A percentile compares a stretch with the other conserved stretches of the same genome.
Evolutionary conservation across 2,329 filamentous ascomycete genomes (phyloP).

Genomic region (Juglanconis sp.): DNA sequence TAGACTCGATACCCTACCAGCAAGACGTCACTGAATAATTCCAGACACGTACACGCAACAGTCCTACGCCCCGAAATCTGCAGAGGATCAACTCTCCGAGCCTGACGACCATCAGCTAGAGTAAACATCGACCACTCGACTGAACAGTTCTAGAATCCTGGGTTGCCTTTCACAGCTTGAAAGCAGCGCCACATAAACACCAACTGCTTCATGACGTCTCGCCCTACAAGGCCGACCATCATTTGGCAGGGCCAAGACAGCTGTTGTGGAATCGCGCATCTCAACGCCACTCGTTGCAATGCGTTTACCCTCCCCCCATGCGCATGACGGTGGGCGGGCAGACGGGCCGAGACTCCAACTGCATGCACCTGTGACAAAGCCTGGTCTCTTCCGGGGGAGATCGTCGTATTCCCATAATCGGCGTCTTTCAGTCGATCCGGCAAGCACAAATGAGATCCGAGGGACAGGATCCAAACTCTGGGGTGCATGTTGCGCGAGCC

Average conservation of each 20-base stretch:
- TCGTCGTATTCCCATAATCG: background rate
- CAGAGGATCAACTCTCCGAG: no score
- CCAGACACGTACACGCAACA: no score
- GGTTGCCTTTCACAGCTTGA: no score
- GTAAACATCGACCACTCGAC: no score
- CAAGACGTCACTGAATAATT: no score
- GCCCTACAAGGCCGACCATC: background rate
- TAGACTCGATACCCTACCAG: no score
- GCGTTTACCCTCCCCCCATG: background rate
- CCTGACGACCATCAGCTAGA: no score
- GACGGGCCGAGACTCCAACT: conserved; percentile 3
- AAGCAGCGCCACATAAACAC: background rate
- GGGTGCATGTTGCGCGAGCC: background rate
- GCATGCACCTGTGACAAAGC: background rate
- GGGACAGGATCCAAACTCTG: background rate
- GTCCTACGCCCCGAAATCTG: no score
- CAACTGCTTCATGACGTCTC: background rate
- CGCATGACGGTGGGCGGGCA: background rate
- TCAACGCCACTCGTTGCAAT: background rate
- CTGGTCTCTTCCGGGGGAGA: background rate
- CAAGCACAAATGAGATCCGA: background rate
- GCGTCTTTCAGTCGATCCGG: background rate
- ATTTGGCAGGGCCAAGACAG: background rate
- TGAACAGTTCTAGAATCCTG: no score
- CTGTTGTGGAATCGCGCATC: background rate